Conservation (phyloP, 176 grass and related monocot genomes). For the Cymbopogon citratus region DNA sequence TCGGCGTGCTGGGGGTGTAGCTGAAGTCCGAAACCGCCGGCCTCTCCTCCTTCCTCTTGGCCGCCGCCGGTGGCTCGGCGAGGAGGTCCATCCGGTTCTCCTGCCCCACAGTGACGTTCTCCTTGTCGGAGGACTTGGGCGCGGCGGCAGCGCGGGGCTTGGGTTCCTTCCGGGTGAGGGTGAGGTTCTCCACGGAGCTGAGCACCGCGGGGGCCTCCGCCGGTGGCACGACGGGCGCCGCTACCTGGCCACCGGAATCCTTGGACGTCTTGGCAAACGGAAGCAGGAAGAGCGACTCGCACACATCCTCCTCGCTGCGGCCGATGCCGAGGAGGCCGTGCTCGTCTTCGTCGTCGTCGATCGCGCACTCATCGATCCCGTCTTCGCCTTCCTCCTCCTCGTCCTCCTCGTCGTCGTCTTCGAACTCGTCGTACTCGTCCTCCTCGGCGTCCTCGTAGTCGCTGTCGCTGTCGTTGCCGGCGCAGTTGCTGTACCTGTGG, state of each 20-base stretch:
- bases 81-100: conserved; percentile 39
- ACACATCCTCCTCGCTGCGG: conserved; percentile 71
- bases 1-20: conserved; percentile 45
- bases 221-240: neutral
- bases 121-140: conserved; percentile 50
- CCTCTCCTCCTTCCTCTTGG: conserved; percentile 30
- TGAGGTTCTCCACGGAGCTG: conserved; percentile 65
- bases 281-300: conserved; percentile 84
- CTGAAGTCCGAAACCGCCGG: conserved; percentile 18
- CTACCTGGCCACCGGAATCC: conserved; percentile 9
- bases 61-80: neutral
- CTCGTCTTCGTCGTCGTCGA: conserved; percentile 46
- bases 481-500: conserved; percentile 81
- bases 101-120: conserved; percentile 32
- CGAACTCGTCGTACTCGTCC: conserved; percentile 37
- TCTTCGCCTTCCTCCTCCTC: conserved; percentile 39
- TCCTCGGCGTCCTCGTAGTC: conserved; percentile 52
- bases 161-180: conserved; percentile 62
- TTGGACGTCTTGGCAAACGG: conserved; percentile 37
- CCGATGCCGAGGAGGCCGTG: conserved; percentile 37
- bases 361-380: conserved; percentile 44
- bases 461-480: conserved; percentile 32
- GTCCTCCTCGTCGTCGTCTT: conserved; percentile 36
- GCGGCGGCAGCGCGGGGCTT: conserved; percentile 30
- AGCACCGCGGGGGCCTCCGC: conserved; percentile 23